Evolutionary conservation across 2,329 filamentous ascomycete genomes (phyloP).

Genomic region (Monosporascus ibericus): DNA sequence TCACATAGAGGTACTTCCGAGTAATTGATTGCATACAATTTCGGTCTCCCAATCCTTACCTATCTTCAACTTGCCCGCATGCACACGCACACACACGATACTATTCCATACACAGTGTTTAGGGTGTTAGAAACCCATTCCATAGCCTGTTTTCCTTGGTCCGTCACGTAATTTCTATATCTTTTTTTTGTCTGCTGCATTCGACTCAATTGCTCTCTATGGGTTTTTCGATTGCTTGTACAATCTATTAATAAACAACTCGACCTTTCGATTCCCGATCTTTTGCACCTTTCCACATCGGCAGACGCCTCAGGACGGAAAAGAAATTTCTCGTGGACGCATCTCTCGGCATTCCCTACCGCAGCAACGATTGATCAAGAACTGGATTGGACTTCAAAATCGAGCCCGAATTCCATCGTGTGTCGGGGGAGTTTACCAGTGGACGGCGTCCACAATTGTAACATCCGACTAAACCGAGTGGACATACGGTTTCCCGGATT

Average conservation of each 20-base stretch:
- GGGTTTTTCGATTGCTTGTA: background rate
- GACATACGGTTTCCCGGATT: background rate
- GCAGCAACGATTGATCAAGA: background rate
- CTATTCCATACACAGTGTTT: no score
- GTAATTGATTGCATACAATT: background rate
- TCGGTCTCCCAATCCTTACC: background rate
- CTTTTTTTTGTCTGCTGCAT: background rate
- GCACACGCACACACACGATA: no score
- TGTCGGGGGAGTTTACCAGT: background rate
- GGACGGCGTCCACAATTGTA: background rate
- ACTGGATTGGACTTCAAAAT: background rate
- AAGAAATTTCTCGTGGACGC: background rate
- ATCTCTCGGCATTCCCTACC: background rate
- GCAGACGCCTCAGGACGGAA: background rate
- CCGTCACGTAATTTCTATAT: background rate
- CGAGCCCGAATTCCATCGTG: background rate
- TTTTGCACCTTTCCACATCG: no score
- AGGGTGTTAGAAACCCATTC: background rate
- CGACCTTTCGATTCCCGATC: background rate
- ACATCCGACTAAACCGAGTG: background rate
- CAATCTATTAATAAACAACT: background rate
- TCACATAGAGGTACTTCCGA: background rate
- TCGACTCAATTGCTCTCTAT: background rate
- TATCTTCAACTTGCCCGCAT: background rate
- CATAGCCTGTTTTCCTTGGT: background rate